These are phyloP conservation scores for Wallacemonas sp. DNA, from an alignment of 208 protist species.

Conservation along the genomic window DNA sequence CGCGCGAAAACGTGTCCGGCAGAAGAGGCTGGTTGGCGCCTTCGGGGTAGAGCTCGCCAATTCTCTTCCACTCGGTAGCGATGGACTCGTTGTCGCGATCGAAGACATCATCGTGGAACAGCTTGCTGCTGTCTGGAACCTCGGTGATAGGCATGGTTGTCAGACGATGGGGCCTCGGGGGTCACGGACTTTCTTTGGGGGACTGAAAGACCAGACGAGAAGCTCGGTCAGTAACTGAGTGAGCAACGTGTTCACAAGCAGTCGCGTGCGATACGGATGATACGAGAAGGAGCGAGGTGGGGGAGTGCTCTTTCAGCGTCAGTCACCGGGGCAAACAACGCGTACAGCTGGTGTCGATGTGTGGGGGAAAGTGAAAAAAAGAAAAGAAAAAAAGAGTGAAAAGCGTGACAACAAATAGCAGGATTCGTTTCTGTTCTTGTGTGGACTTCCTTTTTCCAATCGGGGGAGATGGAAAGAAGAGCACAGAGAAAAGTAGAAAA, in stretches of 20 bases:
- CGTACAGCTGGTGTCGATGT: not conserved
- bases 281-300: not conserved
- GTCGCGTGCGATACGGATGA: not conserved
- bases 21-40: constrained; percentile 37
- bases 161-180: not conserved
- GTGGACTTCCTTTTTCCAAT: too few relatives aligned
- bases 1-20: constrained; percentile 20
- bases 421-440: too few relatives aligned
- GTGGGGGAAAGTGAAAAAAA: not conserved
- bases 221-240: not conserved
- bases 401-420: too few relatives aligned
- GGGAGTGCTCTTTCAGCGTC: not conserved
- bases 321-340: not conserved
- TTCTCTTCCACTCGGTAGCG: constrained; percentile 52
- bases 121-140: constrained; percentile 50
- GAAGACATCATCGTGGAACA: constrained; percentile 72
- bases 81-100: constrained; percentile 54
- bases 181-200: not conserved
- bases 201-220: not conserved
- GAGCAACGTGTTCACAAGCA: too few relatives aligned
- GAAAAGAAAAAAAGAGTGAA: not conserved
- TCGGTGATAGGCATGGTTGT: constrained; percentile 20
- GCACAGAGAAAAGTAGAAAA: too few relatives aligned
- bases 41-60: constrained; percentile 56
- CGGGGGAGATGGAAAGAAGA: not conserved